Conservation (phyloP, 306 rosid genomes). For the Corylus avellana region DNA sequence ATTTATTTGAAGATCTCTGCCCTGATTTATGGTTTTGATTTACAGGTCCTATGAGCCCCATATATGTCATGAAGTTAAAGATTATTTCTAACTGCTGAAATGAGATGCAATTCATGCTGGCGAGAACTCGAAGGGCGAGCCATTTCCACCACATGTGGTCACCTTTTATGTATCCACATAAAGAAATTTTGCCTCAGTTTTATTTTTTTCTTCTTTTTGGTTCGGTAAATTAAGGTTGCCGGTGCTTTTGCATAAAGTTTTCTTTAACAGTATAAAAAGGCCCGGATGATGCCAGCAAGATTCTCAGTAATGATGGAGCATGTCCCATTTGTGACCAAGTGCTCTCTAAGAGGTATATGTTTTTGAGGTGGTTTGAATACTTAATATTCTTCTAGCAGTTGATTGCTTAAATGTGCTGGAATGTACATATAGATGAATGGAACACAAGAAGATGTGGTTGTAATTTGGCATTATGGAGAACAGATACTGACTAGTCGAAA, state of each 20-base stretch:
- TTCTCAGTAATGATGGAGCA: conserved; percentile 86
- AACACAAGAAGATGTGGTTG: conserved; percentile 16
- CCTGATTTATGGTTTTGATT: conserved; percentile 14
- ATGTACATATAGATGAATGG: conserved; percentile 1
- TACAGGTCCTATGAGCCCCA: conserved; percentile 40
- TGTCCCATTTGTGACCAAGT: conserved; percentile 97
- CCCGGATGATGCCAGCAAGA: conserved; percentile 93
- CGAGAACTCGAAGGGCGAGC: conserved; percentile 95
- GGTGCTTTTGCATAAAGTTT: conserved; percentile 17
- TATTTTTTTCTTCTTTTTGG: neutral
- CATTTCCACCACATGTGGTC: conserved; percentile 90
- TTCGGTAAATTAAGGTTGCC: conserved; percentile 1
- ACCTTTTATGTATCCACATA: conserved; percentile 81
- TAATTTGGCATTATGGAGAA: neutral
- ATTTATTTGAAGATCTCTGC: conserved; percentile 17
- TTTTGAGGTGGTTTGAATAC: conserved; percentile 4
- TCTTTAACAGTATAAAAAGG: conserved; percentile 68
- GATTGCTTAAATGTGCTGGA: neutral
- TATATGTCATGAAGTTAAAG: conserved; percentile 41
- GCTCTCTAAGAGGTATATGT: conserved; percentile 86
- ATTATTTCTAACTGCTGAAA: conserved; percentile 47
- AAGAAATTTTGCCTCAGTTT: conserved; percentile 9
- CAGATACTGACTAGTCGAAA: neutral
- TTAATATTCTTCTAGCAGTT: conserved; percentile 3
- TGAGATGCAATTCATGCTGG: conserved; percentile 99